Conservation (phyloP, 805 yeast species). For the Metschnikowia similis region DNA sequence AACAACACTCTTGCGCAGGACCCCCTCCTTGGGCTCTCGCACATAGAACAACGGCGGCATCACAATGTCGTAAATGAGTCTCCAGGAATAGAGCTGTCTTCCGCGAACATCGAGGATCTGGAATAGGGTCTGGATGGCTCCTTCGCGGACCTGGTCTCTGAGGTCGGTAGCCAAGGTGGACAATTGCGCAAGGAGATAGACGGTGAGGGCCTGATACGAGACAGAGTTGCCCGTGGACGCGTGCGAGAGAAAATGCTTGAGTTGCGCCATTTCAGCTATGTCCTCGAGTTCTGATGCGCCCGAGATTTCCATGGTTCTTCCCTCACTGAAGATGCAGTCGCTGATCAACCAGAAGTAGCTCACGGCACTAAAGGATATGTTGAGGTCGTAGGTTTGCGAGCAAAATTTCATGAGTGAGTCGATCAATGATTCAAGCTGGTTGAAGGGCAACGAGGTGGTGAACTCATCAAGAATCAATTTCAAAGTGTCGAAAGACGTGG, state of each 20-base stretch:
- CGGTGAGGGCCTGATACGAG: conserved; percentile 47
- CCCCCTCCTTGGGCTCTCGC: conserved; percentile 11
- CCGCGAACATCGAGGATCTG: conserved; percentile 45
- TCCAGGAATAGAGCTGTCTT: conserved; percentile 54
- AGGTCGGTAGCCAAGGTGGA: conserved; percentile 60
- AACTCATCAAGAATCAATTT: conserved; percentile 86
- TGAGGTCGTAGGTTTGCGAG: conserved; percentile 66
- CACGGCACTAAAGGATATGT: conserved; percentile 85
- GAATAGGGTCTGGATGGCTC: conserved; percentile 84
- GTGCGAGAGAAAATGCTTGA: conserved; percentile 8
- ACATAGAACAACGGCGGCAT: conserved; percentile 48
- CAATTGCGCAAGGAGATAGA: conserved; percentile 49
- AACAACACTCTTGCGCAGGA: conserved; percentile 42
- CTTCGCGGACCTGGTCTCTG: conserved; percentile 81
- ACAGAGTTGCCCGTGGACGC: conserved; percentile 3
- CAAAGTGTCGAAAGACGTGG: conserved; percentile 74
- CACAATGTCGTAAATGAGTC: conserved; percentile 58
- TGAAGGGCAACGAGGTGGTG: conserved; percentile 62
- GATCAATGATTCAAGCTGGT: conserved; percentile 60
- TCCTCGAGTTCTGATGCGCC: not conserved
- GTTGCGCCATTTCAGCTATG: not conserved
- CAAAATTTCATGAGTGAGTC: conserved; percentile 72
- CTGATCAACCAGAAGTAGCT: conserved; percentile 91
- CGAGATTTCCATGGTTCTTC: not conserved
- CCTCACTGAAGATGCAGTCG: conserved; percentile 48